Evolutionary conservation across 257 asterid species (phyloP), one percentile per base, ranked within the genome.

Genomic region (Nicotiana attenuata): DNA sequence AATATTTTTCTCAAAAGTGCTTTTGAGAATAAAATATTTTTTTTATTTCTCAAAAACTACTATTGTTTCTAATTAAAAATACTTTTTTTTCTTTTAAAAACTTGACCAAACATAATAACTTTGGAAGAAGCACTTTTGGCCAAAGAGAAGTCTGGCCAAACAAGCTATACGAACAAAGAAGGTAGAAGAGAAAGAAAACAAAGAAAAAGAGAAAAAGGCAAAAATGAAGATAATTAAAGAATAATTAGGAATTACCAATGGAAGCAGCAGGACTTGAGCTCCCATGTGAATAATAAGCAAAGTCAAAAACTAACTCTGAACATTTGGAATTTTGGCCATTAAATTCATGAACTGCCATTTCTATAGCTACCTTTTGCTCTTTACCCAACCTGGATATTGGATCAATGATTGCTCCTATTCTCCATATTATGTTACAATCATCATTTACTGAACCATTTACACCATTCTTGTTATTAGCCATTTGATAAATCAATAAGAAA

Each of bases 301-400:
- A 11, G 76, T 86, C 86, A 66, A 89, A 63, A 61, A 47, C 60
- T 69, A 90, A n/a, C 41, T 84, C 80, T 7, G 86, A 75, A 83
- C 91, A 87, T 57, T 79, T 65, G 17, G 82, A 68, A 19, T 24
- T 10, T 24, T 33, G 15, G 53, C 10, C 53, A 66, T 63, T 69
- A 35, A 86, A 85, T 78, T 90, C 91, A 20, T 75, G 24, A 35
- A 83, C 89, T 33, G 93, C 93, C 82, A 90, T 29, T 61, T 89
- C 88, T 85, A 89, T 81, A 66, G 89, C 94, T 24, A 86, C 45
- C 69, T 78, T 90, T 77, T 90, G 91, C 90, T 92, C 93, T 73
- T 80, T 92, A 7, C 94, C 94, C 14, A 86, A 80, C 16, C 92
- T 78, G 35, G 87, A 81, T 0, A 67, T 85, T 76, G 65, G 78